Evolutionary conservation across 129 eudicot species (phyloP).

Genomic region (Tagetes patula): DNA sequence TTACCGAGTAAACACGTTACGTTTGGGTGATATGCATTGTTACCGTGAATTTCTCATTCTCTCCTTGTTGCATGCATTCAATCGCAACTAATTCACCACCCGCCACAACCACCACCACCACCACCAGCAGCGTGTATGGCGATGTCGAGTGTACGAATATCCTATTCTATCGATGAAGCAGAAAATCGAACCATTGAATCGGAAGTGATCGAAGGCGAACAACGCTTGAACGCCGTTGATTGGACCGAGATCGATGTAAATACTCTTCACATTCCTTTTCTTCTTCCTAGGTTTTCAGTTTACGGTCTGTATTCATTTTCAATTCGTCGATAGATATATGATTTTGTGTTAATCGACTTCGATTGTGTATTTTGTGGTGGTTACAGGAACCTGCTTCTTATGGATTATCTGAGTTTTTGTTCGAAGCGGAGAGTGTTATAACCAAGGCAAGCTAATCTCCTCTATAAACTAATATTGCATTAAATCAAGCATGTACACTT

Average conservation of each 20-base stretch:
- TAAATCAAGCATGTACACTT: neutral
- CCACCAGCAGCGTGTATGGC: constrained; percentile 35
- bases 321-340: neutral
- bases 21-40: neutral
- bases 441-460: constrained; percentile 49
- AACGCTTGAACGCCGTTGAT: constrained; percentile 63
- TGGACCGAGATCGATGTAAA: constrained; percentile 69
- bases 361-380: constrained; percentile 24
- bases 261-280: constrained; percentile 4
- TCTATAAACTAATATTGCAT: neutral
- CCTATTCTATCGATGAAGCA: constrained; percentile 42
- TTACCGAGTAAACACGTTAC: neutral
- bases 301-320: constrained; percentile 6
- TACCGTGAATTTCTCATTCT: constrained; percentile 14
- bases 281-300: constrained; percentile 11
- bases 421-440: constrained; percentile 60
- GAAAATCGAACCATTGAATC: constrained; percentile 55
- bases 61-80: constrained; percentile 26
- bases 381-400: constrained; percentile 55
- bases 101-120: constrained; percentile 19
- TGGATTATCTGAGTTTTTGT: constrained; percentile 50
- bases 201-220: constrained; percentile 60
- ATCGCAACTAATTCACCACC: constrained; percentile 16
- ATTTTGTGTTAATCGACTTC: constrained; percentile 5
- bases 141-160: constrained; percentile 45